Evolutionary conservation across 495 filamentous ascomycete genomes (phyloP).

Genomic region (Penicillium canariense): DNA sequence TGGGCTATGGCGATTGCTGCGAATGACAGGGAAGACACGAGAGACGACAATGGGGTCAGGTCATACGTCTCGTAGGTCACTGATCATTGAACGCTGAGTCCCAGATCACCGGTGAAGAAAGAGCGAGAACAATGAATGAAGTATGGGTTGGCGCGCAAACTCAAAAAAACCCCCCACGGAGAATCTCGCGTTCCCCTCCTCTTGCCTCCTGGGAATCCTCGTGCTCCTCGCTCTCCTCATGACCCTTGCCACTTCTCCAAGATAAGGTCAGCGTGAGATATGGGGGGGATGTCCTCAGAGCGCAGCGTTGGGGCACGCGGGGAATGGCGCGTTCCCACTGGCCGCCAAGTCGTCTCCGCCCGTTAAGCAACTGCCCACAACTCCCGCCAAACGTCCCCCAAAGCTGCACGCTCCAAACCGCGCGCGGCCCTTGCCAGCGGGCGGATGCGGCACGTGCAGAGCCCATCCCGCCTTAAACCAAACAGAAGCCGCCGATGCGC

Average conservation of each 20-base stretch:
- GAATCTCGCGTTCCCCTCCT: too few relatives aligned
- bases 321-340: constrained; percentile 14
- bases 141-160: too few relatives aligned
- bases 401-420: not conserved
- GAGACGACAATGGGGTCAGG: not conserved
- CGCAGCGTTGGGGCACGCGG: constrained; percentile 12
- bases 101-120: too few relatives aligned
- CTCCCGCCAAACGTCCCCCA: not conserved
- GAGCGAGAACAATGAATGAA: too few relatives aligned
- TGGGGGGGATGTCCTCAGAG: not conserved
- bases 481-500: not conserved
- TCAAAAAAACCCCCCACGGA: too few relatives aligned
- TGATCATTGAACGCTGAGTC: not conserved
- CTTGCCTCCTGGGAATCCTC: too few relatives aligned
- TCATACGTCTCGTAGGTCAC: not conserved
- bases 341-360: constrained; percentile 12
- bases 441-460: constrained; percentile 1
- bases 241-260: too few relatives aligned
- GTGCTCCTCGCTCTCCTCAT: too few relatives aligned
- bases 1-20: not conserved
- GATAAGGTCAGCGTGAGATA: too few relatives aligned
- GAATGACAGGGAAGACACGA: not conserved
- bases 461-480: not conserved
- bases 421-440: not conserved
- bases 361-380: not conserved